Evolutionary conservation across 352 stramenopile genomes (phyloP), one percentile per base, ranked within the genome.

Genomic region (Globisporangium barbulae): DNA sequence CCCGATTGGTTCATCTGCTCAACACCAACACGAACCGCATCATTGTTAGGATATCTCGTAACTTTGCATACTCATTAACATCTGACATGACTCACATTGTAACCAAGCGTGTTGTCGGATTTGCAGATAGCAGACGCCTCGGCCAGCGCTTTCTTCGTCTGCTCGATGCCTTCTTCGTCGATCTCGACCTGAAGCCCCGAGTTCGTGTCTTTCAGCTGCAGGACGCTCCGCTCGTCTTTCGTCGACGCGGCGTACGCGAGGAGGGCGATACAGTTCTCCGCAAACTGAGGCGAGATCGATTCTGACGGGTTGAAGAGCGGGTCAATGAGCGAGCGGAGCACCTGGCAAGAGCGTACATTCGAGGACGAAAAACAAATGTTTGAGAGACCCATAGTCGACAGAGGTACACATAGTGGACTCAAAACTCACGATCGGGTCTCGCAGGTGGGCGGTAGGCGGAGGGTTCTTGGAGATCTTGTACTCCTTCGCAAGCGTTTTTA

Each of bases 1-100:
- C 85, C 87, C 3, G 84, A 89, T 61, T 91, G 82, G 56, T 92
- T 93, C 87, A 96, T 96, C 86, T 94, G 54, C 53, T 45, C 37
- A 61, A 53, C 15, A 35, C 25, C 35, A 35, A n/a, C 10, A 56
- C 5, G 7, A 15, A 65, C 21, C 15, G 9, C 10, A 53, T 6
- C 25, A 35, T 45, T n/a, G 35, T 15, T 55, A 21, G 13, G 33
- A 12, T 47, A 15, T 17, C 19, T 30, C 17, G 15, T 22, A 63
- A 13, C 25, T 10, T 44, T 21, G 57, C 0, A 31, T 2, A 67
- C 5, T 4, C n/a, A 4, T 15, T n/a, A 10, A 13, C 17, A 58
- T 10, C 3, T 59, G 21, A 49, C 30, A 44, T 0, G 8, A 77
- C 81, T 70, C 50, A 94, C 85, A 74, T 93, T 96, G 68, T 94